A percentile compares a stretch with the other conserved stretches of the same genome.
Conservation (phyloP, 148 eudicot species). For the Agrostemma githago region DNA sequence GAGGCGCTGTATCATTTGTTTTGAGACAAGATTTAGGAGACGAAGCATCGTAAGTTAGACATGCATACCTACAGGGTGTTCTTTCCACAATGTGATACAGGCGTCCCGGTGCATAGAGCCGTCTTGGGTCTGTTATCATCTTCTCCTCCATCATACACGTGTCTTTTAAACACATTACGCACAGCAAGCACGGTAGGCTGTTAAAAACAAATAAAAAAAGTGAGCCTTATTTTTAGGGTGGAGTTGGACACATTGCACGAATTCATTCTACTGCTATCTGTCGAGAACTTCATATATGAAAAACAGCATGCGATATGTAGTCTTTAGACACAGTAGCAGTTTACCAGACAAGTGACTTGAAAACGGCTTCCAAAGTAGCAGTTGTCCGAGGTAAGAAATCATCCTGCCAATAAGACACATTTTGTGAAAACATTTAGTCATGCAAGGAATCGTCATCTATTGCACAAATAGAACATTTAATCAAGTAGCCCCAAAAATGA, state of each 20-base stretch:
- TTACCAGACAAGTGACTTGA: slow-evolving; percentile 90
- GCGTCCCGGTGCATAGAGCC: slow-evolving; percentile 95
- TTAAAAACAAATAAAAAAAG: slow-evolving; percentile 17
- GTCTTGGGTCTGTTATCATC: slow-evolving; percentile 81
- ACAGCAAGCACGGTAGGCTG: slow-evolving; percentile 94
- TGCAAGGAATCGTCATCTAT: neutral
- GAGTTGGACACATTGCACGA: neutral
- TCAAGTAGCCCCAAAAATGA: neutral
- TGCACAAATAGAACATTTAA: neutral
- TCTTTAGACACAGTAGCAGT: slow-evolving; percentile 46
- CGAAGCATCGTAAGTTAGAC: neutral
- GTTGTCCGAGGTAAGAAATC: slow-evolving; percentile 97
- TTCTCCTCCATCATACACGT: slow-evolving; percentile 79
- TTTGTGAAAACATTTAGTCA: slow-evolving; percentile 7
- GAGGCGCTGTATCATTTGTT: neutral
- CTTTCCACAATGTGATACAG: slow-evolving; percentile 95
- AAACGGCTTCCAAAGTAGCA: slow-evolving; percentile 65
- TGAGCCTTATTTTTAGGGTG: slow-evolving; percentile 6
- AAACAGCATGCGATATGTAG: slow-evolving; percentile 20
- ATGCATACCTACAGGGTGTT: slow-evolving; percentile 68
- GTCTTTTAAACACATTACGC: slow-evolving; percentile 87
- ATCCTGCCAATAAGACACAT: slow-evolving; percentile 48
- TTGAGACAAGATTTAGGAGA: neutral
- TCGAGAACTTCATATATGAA: slow-evolving; percentile 1
- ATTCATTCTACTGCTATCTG: neutral